Evolutionary conservation across 306 rosid genomes (phyloP).

Genomic region (Pachyrhizus erosus): DNA sequence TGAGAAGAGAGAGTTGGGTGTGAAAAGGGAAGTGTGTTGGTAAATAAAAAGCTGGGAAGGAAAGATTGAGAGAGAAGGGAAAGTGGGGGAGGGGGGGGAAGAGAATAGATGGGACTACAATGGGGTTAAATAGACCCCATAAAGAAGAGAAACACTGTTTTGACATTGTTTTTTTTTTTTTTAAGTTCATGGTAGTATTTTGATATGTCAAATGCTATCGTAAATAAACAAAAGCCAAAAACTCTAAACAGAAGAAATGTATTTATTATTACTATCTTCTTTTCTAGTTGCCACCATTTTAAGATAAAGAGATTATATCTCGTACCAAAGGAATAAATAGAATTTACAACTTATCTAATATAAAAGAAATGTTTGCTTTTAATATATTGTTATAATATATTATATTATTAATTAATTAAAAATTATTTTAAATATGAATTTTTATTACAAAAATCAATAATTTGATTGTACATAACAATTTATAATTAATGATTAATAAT

Average conservation of each 20-base stretch:
- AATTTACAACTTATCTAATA: neutral
- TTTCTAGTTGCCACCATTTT: neutral
- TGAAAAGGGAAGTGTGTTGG: conserved; percentile 38
- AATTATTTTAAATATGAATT: too few species aligned
- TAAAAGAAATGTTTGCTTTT: too few species aligned
- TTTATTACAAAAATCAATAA: neutral
- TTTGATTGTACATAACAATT: too few species aligned
- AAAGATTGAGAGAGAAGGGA: conserved; percentile 26
- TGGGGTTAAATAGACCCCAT: conserved; percentile 63
- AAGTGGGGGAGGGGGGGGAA: conserved; percentile 51
- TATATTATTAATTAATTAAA: neutral
- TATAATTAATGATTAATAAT: too few species aligned
- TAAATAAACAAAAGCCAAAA: neutral
- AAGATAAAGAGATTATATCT: neutral
- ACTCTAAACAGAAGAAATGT: neutral
- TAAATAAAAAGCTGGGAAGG: conserved; percentile 25
- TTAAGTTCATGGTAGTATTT: neutral
- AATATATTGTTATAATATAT: neutral
- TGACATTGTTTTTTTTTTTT: conserved; percentile 30
- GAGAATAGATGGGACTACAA: conserved; percentile 42
- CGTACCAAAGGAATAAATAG: neutral
- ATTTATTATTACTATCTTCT: neutral
- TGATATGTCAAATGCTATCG: neutral
- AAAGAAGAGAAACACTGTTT: conserved; percentile 18
- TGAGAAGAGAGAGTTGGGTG: conserved; percentile 5